Evolutionary conservation across 2,329 filamentous ascomycete genomes (phyloP).

Genomic region (Beauveria sp.): DNA sequence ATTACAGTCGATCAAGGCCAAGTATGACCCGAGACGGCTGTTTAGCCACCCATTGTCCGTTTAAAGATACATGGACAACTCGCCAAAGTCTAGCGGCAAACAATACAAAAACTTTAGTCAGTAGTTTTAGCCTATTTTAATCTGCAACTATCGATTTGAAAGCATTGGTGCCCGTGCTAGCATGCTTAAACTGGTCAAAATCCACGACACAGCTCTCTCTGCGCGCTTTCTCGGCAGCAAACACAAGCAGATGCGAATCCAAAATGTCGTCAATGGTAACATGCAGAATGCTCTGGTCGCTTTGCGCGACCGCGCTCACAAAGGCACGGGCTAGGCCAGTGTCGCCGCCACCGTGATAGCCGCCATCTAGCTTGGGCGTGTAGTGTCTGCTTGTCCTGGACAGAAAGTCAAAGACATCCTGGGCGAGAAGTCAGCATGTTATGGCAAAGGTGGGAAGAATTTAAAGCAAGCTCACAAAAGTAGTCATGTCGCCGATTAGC

Average conservation of each 20-base stretch:
- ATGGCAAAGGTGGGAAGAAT: no score
- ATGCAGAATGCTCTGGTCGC: conserved; percentile 8
- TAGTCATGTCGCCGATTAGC: conserved; percentile 14
- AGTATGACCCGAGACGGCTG: no score
- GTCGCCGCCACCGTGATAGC: conserved; percentile 14
- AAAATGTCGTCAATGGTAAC: conserved; percentile 13
- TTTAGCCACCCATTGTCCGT: no score
- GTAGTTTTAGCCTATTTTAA: no score
- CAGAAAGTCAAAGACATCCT: conserved; percentile 15
- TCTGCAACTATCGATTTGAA: neutral
- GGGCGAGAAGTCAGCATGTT: neutral
- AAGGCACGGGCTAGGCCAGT: conserved; percentile 13
- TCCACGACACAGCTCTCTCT: conserved; percentile 13
- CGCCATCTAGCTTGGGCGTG: conserved; percentile 12
- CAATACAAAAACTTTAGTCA: no score
- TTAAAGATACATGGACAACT: no score
- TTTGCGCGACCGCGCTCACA: conserved; percentile 10
- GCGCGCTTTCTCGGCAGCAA: conserved; percentile 14
- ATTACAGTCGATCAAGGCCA: no score
- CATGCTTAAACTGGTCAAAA: conserved; percentile 12
- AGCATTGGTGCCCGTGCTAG: neutral
- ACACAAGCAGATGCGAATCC: conserved; percentile 14
- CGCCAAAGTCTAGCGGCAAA: no score
- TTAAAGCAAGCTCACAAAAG: conserved; percentile 8
- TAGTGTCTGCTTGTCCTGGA: conserved; percentile 11